Base-by-base conservation (phyloP, 306 rosid species). In the Pueraria montana region DNA sequence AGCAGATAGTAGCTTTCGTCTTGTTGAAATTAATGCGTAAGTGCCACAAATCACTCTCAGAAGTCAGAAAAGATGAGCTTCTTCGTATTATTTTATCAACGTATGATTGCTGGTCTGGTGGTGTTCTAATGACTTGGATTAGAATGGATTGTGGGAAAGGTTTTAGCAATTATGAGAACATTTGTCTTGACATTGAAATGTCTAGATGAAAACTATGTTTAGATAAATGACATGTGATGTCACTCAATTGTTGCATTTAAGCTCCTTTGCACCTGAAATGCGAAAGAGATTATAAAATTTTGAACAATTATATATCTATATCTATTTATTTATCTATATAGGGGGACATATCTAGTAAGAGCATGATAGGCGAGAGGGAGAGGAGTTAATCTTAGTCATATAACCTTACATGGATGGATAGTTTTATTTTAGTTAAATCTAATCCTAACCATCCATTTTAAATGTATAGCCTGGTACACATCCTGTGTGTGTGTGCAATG, bases 1-100 rank as follows among this genome's bases (percentile, higher is more conserved):
- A 84, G 97, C 97, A 77, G 99, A 96, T 91, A 76, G 99, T 90
- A 96, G 95, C 88, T 96, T 94, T 87, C 97, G 97, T 73, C 93
- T 96, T 80, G 86, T 94, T 80, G 99, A 96, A 88, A 86, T 86
- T 80, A 87, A 79, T 65, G 72, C 52, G 99, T 93, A 82, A 81
- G 97, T 91, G 78, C 74, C 81, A 76, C 65, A 73, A 75, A 26
- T 80, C 66, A 42, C 73, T 89, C 83, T 77, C 66, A 67, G 43
- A 65, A 21, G 43, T 82, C 26, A 40, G 32, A 80, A 74, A 64
- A 49, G 53, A 17, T 70, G 64, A 50, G 69, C 71, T 69, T 27
- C 46, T 70, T 48, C 18, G 34, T 82, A 40, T 65, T 77, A 26
- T 78, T 63, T 68, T 69, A 24, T 80, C 56, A 32, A 13, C 38